phyloP scores from a whole-genome alignment of 371 early-diverging fungal genomes.

The Phascolomyces articulosus region DNA sequence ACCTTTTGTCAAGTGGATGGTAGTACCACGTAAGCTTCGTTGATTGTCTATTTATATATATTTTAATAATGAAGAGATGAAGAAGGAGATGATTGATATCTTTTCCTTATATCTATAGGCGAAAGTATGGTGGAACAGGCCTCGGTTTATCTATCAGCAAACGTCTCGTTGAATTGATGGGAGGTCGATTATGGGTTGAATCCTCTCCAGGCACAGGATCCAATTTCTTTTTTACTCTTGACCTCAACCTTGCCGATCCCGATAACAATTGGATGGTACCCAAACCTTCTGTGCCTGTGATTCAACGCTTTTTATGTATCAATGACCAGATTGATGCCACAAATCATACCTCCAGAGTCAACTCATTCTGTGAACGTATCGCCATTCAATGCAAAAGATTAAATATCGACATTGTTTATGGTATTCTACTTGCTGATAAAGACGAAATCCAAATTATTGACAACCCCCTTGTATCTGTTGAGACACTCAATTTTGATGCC shows the following conservation, averaged over 20 bases:
- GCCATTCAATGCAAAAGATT: neutral
- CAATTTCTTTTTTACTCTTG: conserved; percentile 73
- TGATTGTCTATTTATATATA: neutral
- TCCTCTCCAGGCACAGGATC: conserved; percentile 72
- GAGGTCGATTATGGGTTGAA: conserved; percentile 79
- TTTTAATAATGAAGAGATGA: neutral
- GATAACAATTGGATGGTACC: conserved; percentile 9
- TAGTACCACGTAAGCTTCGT: conserved; percentile 64
- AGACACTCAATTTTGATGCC: conserved; percentile 12
- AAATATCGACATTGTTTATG: conserved; percentile 18
- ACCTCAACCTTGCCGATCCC: conserved; percentile 29
- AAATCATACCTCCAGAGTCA: neutral
- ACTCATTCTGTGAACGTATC: neutral
- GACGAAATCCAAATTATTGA: conserved; percentile 13
- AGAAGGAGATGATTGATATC: too few relatives aligned
- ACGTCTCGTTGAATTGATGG: conserved; percentile 76
- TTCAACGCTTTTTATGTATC: neutral
- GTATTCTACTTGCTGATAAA: conserved; percentile 37
- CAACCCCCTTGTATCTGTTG: conserved; percentile 2
- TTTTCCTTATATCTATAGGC: conserved; percentile 5
- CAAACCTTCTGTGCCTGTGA: neutral
- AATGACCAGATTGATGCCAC: neutral
- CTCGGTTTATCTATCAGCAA: conserved; percentile 83
- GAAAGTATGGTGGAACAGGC: conserved; percentile 57
- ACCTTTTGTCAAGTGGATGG: conserved; percentile 85